Evolutionary conservation across 441 rosid genomes (phyloP).

Genomic region (Adansonia gregorii): DNA sequence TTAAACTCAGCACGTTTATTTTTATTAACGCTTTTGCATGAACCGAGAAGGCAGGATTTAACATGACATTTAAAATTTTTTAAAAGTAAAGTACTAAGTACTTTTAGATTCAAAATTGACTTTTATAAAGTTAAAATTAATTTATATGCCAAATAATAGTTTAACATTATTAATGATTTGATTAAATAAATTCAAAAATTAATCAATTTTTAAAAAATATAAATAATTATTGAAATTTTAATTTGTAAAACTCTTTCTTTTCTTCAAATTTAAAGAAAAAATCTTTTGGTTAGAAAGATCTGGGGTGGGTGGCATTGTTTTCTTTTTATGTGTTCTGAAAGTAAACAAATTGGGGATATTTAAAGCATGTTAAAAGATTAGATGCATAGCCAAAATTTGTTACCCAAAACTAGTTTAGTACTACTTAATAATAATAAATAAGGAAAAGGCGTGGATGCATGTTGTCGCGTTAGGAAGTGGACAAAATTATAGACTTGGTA

Average conservation of each 20-base stretch:
- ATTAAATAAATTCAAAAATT: background rate
- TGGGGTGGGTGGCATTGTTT: background rate
- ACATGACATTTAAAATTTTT: background rate
- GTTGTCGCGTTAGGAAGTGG: background rate
- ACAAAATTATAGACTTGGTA: background rate
- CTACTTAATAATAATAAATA: background rate
- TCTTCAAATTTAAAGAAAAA: too few relatives aligned
- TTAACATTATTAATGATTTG: background rate
- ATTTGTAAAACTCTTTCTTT: too few relatives aligned
- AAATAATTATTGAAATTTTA: too few relatives aligned
- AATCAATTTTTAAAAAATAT: too few relatives aligned
- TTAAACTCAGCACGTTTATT: background rate
- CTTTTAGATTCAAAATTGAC: background rate
- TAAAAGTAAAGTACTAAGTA: background rate
- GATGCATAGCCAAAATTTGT: background rate
- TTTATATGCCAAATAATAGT: too few relatives aligned
- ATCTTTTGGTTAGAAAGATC: too few relatives aligned
- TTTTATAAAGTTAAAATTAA: background rate
- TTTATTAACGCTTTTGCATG: background rate
- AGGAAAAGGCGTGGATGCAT: background rate
- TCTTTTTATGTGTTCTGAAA: background rate
- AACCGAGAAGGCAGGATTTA: background rate
- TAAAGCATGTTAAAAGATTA: background rate
- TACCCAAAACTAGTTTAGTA: background rate
- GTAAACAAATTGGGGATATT: background rate